A percentile compares a stretch with the other conserved stretches of the same genome.
phyloP scores from a whole-genome alignment of 441 rosid species.

The Jatropha multifida region DNA sequence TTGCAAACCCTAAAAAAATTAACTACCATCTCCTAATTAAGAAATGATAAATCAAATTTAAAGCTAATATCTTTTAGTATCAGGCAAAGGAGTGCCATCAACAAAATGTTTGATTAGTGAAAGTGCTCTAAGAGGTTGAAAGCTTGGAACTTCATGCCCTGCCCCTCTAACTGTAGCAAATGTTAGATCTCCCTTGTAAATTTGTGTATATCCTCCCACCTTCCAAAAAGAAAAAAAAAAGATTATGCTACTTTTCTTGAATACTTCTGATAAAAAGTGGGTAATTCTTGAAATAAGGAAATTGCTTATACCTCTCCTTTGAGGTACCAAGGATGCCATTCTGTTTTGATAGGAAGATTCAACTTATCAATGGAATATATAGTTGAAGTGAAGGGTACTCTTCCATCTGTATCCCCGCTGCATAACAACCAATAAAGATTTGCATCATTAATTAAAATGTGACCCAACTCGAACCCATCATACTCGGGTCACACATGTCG shows the following conservation, averaged over 20 bases:
- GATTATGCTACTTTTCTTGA: not conserved
- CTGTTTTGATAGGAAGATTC: constrained; percentile 48
- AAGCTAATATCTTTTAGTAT: constrained; percentile 34
- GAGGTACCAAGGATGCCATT: constrained; percentile 76
- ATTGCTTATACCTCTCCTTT: constrained; percentile 45
- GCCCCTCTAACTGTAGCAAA: constrained; percentile 79
- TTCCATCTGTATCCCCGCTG: constrained; percentile 84
- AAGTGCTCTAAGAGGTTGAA: constrained; percentile 72
- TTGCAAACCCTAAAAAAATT: constrained; percentile 3
- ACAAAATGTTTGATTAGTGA: constrained; percentile 67
- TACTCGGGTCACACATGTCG: no score
- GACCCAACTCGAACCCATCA: no score
- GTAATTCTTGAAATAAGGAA: no score
- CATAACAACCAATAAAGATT: constrained; percentile 7
- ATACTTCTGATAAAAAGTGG: not conserved
- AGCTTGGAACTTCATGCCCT: constrained; percentile 90
- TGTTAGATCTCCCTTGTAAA: constrained; percentile 62
- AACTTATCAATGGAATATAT: constrained; percentile 50
- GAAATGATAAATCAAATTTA: not conserved
- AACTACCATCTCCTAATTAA: not conserved
- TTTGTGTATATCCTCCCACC: constrained; percentile 80
- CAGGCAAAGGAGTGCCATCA: constrained; percentile 57
- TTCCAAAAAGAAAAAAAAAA: not conserved
- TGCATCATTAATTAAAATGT: not conserved
- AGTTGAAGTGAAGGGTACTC: constrained; percentile 73